A percentile compares a stretch with the other conserved stretches of the same genome.
Conservation (phyloP, 176 grass and related monocot species). For the Phyllostachys edulis region DNA sequence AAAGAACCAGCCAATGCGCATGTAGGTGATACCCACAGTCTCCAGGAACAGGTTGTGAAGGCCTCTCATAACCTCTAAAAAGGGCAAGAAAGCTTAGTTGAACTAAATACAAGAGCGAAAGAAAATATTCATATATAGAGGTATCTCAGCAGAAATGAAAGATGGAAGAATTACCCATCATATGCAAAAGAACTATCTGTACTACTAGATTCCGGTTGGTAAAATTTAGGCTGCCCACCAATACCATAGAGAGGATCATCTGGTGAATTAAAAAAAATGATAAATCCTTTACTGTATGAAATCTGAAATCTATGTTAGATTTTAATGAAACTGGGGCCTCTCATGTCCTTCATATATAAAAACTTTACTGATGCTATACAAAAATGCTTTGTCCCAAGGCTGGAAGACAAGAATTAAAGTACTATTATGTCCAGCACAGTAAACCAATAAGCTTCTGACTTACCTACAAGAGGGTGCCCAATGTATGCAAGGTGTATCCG, state of each 20-base stretch:
- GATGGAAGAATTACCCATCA: constrained; percentile 67
- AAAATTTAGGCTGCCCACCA: constrained; percentile 65
- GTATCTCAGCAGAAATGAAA: constrained; percentile 10
- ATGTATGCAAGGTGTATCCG: constrained; percentile 77
- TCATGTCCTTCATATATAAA: neutral
- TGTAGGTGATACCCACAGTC: constrained; percentile 89
- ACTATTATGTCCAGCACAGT: neutral
- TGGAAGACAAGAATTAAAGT: neutral
- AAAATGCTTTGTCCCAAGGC: neutral
- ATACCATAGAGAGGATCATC: constrained; percentile 87
- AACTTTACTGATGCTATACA: neutral
- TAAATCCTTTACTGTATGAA: neutral
- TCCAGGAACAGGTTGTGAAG: constrained; percentile 72
- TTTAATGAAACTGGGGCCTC: neutral
- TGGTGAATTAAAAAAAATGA: constrained; percentile 22
- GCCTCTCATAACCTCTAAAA: constrained; percentile 79
- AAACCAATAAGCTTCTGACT: constrained; percentile 8
- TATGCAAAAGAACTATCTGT: constrained; percentile 53
- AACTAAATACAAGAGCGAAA: constrained; percentile 7
- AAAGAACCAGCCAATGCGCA: constrained; percentile 78
- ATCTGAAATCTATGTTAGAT: neutral
- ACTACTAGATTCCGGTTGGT: constrained; percentile 29
- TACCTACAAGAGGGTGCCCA: constrained; percentile 86
- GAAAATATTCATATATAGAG: neutral
- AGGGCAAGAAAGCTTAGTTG: neutral